A percentile compares a stretch with the other conserved stretches of the same genome.
phyloP scores from a whole-genome alignment of 2,329 filamentous ascomycete genomes.

The Furcasterigmium furcatum region DNA sequence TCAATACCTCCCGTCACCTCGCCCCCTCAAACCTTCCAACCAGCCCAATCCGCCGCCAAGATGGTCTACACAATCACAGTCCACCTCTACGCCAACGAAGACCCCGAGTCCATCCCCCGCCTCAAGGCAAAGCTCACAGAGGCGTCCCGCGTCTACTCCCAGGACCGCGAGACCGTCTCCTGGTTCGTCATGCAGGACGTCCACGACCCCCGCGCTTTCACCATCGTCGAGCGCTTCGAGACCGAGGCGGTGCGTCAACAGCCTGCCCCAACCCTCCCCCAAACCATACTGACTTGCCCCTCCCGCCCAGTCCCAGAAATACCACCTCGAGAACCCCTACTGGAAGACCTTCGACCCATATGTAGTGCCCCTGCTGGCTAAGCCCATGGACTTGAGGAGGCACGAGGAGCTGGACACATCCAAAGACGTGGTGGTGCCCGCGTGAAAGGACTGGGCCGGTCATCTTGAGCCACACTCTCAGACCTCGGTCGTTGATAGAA shows the following conservation, averaged over 20 bases:
- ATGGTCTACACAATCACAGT: constrained; percentile 71
- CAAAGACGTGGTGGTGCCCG: constrained; percentile 39
- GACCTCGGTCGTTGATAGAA: too few species aligned
- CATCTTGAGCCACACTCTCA: too few species aligned
- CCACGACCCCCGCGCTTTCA: constrained; percentile 66
- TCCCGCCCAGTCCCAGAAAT: constrained; percentile 48
- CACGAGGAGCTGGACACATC: constrained; percentile 64
- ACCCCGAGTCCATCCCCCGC: constrained; percentile 60
- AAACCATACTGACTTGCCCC: constrained; percentile 5
- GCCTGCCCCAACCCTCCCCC: not conserved
- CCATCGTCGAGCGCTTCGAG: constrained; percentile 71
- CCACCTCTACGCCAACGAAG: constrained; percentile 67
- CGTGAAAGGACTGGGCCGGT: constrained; percentile 2
- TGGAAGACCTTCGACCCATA: constrained; percentile 77
- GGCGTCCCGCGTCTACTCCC: constrained; percentile 68
- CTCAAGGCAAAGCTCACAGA: constrained; percentile 71
- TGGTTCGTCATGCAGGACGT: constrained; percentile 80
- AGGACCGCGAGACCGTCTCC: constrained; percentile 66
- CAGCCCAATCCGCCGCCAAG: constrained; percentile 15
- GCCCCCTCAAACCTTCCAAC: not conserved
- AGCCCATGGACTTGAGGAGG: constrained; percentile 66
- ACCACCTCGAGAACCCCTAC: constrained; percentile 67
- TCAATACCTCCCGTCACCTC: not conserved
- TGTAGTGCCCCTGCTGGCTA: constrained; percentile 64
- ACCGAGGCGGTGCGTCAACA: constrained; percentile 54